phyloP scores from a whole-genome alignment of 352 stramenopile species.

The Phytopythium kandeliae region DNA sequence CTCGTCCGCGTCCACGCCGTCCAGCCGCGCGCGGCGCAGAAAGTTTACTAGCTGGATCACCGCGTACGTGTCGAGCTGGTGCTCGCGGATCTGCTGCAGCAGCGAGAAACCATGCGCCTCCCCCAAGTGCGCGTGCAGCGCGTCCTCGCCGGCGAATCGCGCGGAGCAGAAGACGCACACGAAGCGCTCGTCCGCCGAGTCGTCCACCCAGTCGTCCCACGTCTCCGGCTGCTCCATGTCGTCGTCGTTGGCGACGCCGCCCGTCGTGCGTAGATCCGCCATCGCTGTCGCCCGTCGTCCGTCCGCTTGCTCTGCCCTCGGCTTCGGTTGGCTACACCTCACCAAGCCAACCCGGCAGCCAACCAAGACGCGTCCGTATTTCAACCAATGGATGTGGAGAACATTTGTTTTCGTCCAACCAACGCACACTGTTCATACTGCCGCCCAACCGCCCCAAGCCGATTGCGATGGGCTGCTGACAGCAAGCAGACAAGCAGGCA shows the following conservation, averaged over 20 bases:
- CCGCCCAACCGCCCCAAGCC: too few relatives aligned
- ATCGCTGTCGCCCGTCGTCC: too few relatives aligned
- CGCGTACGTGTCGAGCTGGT: conserved; percentile 69
- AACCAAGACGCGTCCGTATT: too few relatives aligned
- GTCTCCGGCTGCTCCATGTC: conserved; percentile 57
- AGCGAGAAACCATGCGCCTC: conserved; percentile 61
- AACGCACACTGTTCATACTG: too few relatives aligned
- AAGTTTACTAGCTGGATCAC: conserved; percentile 81
- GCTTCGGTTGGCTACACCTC: neutral
- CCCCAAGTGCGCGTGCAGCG: conserved; percentile 56
- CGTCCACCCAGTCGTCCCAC: conserved; percentile 86
- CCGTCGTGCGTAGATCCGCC: conserved; percentile 2
- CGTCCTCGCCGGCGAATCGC: conserved; percentile 35
- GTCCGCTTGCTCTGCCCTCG: too few relatives aligned
- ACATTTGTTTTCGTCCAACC: too few relatives aligned
- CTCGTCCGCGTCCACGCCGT: conserved; percentile 25
- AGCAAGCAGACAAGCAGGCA: too few relatives aligned
- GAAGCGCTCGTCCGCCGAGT: conserved; percentile 40
- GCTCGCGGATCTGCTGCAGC: conserved; percentile 33
- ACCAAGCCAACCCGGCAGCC: too few relatives aligned
- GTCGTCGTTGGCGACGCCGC: conserved; percentile 14
- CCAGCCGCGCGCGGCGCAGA: conserved; percentile 40
- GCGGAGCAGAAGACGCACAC: conserved; percentile 66
- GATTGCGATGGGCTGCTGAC: too few relatives aligned
- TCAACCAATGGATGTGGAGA: too few relatives aligned